phyloP scores from a whole-genome alignment of 805 yeast genomes.

The Sungouiozyma intestinalis region DNA sequence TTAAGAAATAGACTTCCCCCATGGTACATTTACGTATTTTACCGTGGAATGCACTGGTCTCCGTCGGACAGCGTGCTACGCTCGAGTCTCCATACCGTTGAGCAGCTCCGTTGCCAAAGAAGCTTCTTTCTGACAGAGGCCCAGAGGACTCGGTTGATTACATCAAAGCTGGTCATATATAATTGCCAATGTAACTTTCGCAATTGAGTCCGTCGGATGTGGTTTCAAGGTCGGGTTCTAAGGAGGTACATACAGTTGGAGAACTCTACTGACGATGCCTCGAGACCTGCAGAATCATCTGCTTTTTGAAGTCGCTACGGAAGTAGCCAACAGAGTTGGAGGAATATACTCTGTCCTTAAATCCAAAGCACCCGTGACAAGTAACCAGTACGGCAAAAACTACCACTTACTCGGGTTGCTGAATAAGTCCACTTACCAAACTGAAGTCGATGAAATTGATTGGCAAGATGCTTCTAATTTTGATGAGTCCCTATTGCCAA shows the following conservation, averaged over 20 bases:
- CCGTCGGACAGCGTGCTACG: too few species aligned
- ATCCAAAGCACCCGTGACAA: slow-evolving; percentile 93
- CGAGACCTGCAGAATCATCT: slow-evolving; percentile 83
- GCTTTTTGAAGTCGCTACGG: slow-evolving; percentile 90
- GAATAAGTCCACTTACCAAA: slow-evolving; percentile 60
- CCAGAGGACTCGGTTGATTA: too few species aligned
- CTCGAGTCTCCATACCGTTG: too few species aligned
- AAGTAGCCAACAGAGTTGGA: slow-evolving; percentile 95
- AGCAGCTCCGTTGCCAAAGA: too few species aligned
- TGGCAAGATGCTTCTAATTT: slow-evolving; percentile 37
- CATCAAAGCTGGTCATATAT: too few species aligned
- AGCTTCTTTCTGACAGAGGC: too few species aligned
- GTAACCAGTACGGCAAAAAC: slow-evolving; percentile 81
- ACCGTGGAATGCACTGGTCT: too few species aligned
- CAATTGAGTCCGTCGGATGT: too few species aligned
- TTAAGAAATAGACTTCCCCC: neutral
- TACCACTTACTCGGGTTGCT: slow-evolving; percentile 83
- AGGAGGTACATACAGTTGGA: too few species aligned
- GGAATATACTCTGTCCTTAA: slow-evolving; percentile 95
- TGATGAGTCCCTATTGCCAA: slow-evolving; percentile 19
- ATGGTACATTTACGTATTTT: too few species aligned
- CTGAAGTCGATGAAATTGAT: slow-evolving; percentile 71
- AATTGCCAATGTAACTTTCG: too few species aligned
- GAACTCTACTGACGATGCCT: slow-evolving; percentile 35
- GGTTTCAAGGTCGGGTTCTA: too few species aligned